Base-by-base conservation (phyloP, 2,329 filamentous ascomycete species). In the Fusarium multiceps region DNA sequence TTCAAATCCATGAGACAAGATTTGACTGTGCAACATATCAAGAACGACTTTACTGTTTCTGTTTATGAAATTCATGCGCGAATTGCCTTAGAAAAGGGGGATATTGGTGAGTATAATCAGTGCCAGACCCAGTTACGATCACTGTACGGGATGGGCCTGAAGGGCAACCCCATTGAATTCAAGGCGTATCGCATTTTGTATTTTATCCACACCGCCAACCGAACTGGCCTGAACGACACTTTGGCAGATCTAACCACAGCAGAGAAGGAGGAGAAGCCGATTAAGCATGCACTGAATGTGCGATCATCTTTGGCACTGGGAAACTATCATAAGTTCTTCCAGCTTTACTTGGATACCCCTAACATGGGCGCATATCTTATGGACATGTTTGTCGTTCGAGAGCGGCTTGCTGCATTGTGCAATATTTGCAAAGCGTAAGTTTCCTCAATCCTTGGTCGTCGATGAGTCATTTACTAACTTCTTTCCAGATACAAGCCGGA, bases 91-190 rank as follows among this genome's bases (percentile, higher is more conserved):
- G 95, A 99, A 83, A 98, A 97, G 88, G 94, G 93, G 83, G 96
- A 99, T 86, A 89, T 98, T 85, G 95, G 96, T 99, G 96, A 99
- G 96, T 99, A 99, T 96, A 99, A 99, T 86, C 96, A 99, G 88
- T 99, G 96, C 83, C 96, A 99, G 86, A 98, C 96, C 77, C 96
- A 99, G 84, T 87, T 99, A 79, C 93, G 93, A 81, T 93, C 92
- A 72, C 85, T 99, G 77, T 98, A 99, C 83, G 89, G 89, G 80
- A 89, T 93, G 83, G 92, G 93, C 73, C 85, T 97, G 79, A 93
- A 93, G 78, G 96, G 95, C 76, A 94, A 94, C 81, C 90, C 93
- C 78, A 90, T 93, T 83, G 96, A 99, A 82, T 99, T 99, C 84
- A 96, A 96, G 88, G 96, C 95, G 71, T 99, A 99, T 86, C 95